Evolutionary conservation across 345 rosid species (phyloP).

Genomic region (Rhizophora mangle): DNA sequence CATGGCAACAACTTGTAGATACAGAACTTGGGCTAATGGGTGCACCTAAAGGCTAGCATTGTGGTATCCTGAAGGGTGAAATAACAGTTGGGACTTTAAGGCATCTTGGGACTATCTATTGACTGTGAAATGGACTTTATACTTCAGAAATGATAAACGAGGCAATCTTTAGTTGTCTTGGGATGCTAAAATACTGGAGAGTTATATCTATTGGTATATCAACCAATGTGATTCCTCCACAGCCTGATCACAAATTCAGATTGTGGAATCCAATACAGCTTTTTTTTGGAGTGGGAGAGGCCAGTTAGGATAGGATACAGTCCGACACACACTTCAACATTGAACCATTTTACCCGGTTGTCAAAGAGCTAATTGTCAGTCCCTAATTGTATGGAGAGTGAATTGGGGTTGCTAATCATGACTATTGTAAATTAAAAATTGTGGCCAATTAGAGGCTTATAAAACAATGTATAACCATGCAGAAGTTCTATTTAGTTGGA

Average conservation of each 20-base stretch:
- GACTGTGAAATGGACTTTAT: conserved; percentile 1
- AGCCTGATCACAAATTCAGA: background rate
- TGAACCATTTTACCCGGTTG: background rate
- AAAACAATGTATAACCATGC: too few species aligned
- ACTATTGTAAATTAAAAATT: background rate
- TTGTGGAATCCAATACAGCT: background rate
- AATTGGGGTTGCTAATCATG: too few species aligned
- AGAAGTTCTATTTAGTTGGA: too few species aligned
- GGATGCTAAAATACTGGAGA: conserved; percentile 29
- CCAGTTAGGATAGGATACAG: conserved; percentile 12
- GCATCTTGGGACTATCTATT: background rate
- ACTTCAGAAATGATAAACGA: background rate
- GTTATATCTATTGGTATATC: background rate
- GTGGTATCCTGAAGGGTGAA: too few species aligned
- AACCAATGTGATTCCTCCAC: conserved; percentile 9
- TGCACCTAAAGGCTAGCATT: background rate
- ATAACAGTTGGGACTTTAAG: background rate
- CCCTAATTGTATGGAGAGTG: too few species aligned
- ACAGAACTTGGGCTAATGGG: background rate
- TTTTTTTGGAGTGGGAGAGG: background rate
- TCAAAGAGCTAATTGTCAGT: background rate
- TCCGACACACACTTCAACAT: conserved; percentile 8
- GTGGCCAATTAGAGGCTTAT: too few species aligned
- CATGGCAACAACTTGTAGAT: conserved; percentile 11
- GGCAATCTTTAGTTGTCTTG: conserved; percentile 14